phyloP scores from a whole-genome alignment of 2,329 filamentous ascomycete species.

The Cladophialophora exuberans region DNA sequence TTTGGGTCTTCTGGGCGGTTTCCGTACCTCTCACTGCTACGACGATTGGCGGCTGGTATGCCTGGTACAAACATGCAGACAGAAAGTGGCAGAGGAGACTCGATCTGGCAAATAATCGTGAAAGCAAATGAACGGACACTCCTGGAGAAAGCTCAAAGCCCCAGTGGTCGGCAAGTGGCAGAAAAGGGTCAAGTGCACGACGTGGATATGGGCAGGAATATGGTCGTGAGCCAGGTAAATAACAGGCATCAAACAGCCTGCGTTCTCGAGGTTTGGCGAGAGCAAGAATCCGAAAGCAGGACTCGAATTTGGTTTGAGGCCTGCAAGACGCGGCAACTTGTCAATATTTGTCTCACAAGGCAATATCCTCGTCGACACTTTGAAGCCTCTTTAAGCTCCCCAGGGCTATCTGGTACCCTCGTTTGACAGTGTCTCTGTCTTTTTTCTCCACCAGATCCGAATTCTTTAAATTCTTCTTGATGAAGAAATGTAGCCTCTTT shows the following conservation, averaged over 20 bases:
- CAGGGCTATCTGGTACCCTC: constrained; percentile 47
- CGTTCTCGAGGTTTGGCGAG: too few relatives aligned
- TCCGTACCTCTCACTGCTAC: background rate
- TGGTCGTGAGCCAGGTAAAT: too few relatives aligned
- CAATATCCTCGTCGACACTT: background rate
- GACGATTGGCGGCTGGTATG: background rate
- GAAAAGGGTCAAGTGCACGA: too few relatives aligned
- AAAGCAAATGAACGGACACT: background rate
- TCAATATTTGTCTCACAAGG: constrained; percentile 9
- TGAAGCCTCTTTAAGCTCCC: constrained; percentile 43
- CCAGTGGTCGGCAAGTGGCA: too few relatives aligned
- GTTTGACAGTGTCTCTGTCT: constrained; percentile 33
- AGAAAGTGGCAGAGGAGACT: background rate
- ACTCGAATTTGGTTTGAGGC: too few relatives aligned
- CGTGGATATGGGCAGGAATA: too few relatives aligned
- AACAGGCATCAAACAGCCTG: too few relatives aligned
- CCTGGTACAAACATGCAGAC: background rate
- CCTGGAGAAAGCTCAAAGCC: too few relatives aligned
- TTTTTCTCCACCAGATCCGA: constrained; percentile 52
- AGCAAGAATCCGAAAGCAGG: too few relatives aligned
- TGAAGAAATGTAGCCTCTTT: constrained; percentile 75
- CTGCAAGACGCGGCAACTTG: too few relatives aligned
- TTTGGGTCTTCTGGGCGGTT: background rate
- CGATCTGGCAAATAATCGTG: background rate
- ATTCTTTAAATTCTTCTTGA: constrained; percentile 73